Evolutionary conservation across 192 early-diverging fungal genomes (phyloP).

Genomic region (Chytriomyces confervae): DNA sequence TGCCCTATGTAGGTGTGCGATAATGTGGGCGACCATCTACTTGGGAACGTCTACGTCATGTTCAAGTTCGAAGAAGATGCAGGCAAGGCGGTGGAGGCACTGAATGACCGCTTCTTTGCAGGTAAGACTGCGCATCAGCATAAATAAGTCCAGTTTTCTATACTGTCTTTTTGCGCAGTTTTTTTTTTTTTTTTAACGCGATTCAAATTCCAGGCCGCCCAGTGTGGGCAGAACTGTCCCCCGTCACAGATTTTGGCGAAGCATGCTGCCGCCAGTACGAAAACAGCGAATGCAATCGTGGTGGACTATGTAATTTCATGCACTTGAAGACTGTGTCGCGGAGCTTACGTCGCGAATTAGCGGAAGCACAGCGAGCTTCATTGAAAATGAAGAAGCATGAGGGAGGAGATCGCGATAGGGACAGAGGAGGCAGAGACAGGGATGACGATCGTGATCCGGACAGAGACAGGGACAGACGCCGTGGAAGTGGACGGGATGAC

Average conservation of each 20-base stretch:
- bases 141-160: too few species aligned
- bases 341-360: constrained; percentile 78
- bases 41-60: constrained; percentile 93
- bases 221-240: constrained; percentile 94
- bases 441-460: not conserved
- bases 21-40: constrained; percentile 96
- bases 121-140: constrained; percentile 45
- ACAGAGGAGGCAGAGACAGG: not conserved
- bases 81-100: constrained; percentile 83
- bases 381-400: constrained; percentile 26
- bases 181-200: not conserved
- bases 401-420: constrained; percentile 10
- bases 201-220: constrained; percentile 66
- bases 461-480: not conserved
- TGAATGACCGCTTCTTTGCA: constrained; percentile 95
- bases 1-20: constrained; percentile 71
- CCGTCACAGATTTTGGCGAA: constrained; percentile 97
- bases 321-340: constrained; percentile 87
- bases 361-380: constrained; percentile 70
- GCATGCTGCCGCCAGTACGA: constrained; percentile 98
- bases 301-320: constrained; percentile 99
- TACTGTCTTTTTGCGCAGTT: too few species aligned
- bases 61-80: constrained; percentile 93
- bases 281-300: constrained; percentile 89
- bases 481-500: not conserved